phyloP scores from a whole-genome alignment of 164 flowering plant species.

The Macadamia tetraphylla region DNA sequence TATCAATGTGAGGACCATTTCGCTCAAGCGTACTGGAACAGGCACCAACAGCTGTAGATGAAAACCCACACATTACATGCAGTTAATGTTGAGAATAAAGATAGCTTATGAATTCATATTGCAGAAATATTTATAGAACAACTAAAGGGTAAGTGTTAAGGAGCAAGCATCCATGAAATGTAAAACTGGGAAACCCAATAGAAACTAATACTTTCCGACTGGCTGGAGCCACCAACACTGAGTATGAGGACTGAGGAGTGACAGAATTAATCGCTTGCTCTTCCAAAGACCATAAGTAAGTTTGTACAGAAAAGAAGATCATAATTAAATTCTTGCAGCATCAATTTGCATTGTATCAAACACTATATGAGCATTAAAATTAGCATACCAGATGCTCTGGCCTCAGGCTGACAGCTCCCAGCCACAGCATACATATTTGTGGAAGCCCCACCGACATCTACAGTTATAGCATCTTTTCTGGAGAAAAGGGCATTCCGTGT shows the following conservation, averaged over 20 bases:
- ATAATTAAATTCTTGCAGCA: not conserved
- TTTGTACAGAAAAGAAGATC: not conserved
- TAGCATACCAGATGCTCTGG: slow-evolving; percentile 38
- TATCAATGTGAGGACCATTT: slow-evolving; percentile 17
- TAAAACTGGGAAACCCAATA: too few relatives aligned
- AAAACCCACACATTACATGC: not conserved
- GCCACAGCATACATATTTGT: slow-evolving; percentile 30
- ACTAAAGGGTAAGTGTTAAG: not conserved
- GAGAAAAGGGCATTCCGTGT: slow-evolving; percentile 36
- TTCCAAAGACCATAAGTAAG: not conserved
- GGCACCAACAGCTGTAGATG: slow-evolving; percentile 26
- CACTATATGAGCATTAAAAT: not conserved
- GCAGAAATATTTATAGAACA: not conserved
- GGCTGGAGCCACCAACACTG: not conserved
- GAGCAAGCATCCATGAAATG: not conserved
- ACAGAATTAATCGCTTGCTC: not conserved
- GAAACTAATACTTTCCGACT: not conserved
- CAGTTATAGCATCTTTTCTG: slow-evolving; percentile 30
- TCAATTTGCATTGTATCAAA: not conserved
- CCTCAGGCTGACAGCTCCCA: slow-evolving; percentile 28
- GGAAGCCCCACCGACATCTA: slow-evolving; percentile 33
- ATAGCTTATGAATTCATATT: not conserved
- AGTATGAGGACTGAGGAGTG: not conserved
- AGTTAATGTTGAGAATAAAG: not conserved
- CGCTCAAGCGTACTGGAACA: slow-evolving; percentile 18